Conservation (phyloP, 139 green algal species). For the Mesostigma viride region DNA sequence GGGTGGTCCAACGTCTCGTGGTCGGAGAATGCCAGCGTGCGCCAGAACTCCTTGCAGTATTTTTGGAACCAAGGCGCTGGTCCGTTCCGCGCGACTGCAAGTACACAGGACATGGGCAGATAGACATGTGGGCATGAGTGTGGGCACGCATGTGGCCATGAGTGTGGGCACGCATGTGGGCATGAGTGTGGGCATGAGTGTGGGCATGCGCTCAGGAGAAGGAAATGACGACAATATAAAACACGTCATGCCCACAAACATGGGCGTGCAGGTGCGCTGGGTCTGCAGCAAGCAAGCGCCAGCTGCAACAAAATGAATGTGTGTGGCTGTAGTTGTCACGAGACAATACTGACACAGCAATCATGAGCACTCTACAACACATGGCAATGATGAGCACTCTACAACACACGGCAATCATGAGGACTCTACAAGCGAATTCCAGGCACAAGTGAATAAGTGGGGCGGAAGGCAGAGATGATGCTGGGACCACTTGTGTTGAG, state of each 20-base stretch:
- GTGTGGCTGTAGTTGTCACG: too few species aligned
- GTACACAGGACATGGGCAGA: neutral
- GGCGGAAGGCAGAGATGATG: too few species aligned
- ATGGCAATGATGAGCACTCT: too few species aligned
- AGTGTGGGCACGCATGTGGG: neutral
- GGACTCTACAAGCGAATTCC: too few species aligned
- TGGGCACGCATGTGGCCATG: neutral
- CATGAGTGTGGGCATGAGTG: neutral
- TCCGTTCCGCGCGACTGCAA: constrained; percentile 10
- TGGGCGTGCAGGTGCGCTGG: neutral
- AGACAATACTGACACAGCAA: too few species aligned
- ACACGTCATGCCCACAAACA: neutral
- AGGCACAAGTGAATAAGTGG: too few species aligned
- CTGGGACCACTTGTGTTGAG: too few species aligned
- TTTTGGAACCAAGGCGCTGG: constrained; percentile 56
- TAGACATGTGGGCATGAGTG: neutral
- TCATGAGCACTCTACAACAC: too few species aligned
- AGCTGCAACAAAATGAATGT: too few species aligned
- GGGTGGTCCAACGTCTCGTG: constrained; percentile 78
- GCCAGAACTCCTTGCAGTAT: constrained; percentile 63
- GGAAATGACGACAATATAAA: neutral
- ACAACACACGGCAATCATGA: too few species aligned
- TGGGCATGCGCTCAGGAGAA: neutral
- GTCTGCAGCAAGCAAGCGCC: too few species aligned
- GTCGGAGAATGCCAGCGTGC: constrained; percentile 63